phyloP scores from a whole-genome alignment of 345 rosid species.

The Linum usitatissimum region DNA sequence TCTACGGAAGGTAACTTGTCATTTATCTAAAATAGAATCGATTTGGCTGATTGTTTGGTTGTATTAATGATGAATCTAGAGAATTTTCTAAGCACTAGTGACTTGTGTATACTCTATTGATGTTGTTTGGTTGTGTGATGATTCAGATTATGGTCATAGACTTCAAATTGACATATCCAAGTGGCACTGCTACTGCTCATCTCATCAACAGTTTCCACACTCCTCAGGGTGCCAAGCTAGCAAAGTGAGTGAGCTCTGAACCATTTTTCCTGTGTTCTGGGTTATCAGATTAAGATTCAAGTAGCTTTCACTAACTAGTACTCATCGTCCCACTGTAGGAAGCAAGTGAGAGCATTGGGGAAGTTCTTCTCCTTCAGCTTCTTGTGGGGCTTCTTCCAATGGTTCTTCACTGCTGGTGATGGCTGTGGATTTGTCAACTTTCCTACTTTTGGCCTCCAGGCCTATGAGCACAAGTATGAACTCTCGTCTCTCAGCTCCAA shows the following conservation, averaged over 20 bases:
- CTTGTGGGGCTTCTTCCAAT: conserved; percentile 28
- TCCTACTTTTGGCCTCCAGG: conserved; percentile 22
- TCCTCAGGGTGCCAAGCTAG: conserved; percentile 26
- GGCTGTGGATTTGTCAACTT: conserved; percentile 21
- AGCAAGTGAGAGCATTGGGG: conserved; percentile 21
- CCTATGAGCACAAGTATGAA: conserved; percentile 15
- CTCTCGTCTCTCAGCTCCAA: background rate
- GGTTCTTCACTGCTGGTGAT: conserved; percentile 26
- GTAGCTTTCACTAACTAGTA: background rate
- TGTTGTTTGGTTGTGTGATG: background rate
- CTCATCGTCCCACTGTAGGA: conserved; percentile 13
- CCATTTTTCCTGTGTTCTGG: background rate
- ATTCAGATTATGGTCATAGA: conserved; percentile 23
- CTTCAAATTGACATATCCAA: conserved; percentile 29
- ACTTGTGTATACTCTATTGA: background rate
- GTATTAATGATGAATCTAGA: background rate
- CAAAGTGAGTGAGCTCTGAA: conserved; percentile 8
- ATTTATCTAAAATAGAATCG: background rate
- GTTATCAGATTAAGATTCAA: background rate
- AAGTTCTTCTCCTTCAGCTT: conserved; percentile 24
- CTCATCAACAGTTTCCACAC: conserved; percentile 30
- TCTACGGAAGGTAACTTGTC: conserved; percentile 16
- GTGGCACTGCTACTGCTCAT: conserved; percentile 29
- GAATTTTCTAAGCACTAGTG: background rate
- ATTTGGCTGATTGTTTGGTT: too few species aligned